A percentile compares a stretch with the other conserved stretches of the same genome.
phyloP scores from a whole-genome alignment of 371 early-diverging fungal species.

The Haplosporangium sp. region DNA sequence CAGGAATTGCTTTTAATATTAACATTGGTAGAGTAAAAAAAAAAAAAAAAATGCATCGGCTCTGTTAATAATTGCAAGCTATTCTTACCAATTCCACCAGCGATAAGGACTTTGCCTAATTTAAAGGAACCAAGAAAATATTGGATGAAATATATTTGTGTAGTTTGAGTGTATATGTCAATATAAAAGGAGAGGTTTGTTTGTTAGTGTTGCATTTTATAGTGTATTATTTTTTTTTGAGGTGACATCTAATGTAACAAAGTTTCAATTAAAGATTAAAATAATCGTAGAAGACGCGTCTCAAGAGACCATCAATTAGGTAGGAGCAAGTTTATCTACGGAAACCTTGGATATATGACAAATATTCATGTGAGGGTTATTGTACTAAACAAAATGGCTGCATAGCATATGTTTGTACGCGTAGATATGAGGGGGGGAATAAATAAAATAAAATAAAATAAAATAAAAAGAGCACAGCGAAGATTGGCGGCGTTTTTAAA shows the following conservation, averaged over 20 bases:
- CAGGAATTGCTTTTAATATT: not conserved
- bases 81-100: constrained; percentile 42
- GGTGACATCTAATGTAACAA: not conserved
- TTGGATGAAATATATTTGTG: not conserved
- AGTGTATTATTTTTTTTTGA: not conserved
- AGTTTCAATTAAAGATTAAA: not conserved
- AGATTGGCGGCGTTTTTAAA: not conserved
- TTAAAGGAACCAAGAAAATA: not conserved
- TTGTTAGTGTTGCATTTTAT: not conserved
- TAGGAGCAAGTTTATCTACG: not conserved
- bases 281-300: constrained; percentile 15
- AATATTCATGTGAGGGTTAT: not conserved
- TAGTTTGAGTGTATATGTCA: not conserved
- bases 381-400: not conserved
- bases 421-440: not conserved
- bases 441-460: not conserved
- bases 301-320: constrained; percentile 9
- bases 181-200: not conserved
- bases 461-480: constrained; percentile 3
- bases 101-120: constrained; percentile 58
- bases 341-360: not conserved
- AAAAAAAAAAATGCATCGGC: not conserved
- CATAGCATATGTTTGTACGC: not conserved
- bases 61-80: not conserved
- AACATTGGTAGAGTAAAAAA: not conserved